Evolutionary conservation across 2,329 filamentous ascomycete species (phyloP).

Genomic region (Neonectria coccinea): DNA sequence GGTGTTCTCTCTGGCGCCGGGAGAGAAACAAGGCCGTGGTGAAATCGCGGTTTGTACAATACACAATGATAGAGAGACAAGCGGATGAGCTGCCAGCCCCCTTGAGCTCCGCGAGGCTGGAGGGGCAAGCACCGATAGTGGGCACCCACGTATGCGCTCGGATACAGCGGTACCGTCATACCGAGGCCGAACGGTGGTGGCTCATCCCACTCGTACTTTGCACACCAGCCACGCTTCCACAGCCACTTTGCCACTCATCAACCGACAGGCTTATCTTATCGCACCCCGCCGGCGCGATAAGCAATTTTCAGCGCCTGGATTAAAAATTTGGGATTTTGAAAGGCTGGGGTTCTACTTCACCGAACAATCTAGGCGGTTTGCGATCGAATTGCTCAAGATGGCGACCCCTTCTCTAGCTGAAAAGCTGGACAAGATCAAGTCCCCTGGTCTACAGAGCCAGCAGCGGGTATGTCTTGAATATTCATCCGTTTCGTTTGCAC

Average conservation of each 20-base stretch:
- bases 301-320: slow-evolving; percentile 40
- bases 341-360: slow-evolving; percentile 40
- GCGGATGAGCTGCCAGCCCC: slow-evolving; percentile 39
- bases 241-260: slow-evolving; percentile 12
- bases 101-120: slow-evolving; percentile 45
- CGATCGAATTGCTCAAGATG: slow-evolving; percentile 56
- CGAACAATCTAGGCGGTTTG: slow-evolving; percentile 45
- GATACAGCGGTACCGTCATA: slow-evolving; percentile 49
- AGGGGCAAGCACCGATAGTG: slow-evolving; percentile 44
- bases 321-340: slow-evolving; percentile 47
- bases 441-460: slow-evolving; percentile 94
- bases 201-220: slow-evolving; percentile 5
- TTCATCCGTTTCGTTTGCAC: slow-evolving; percentile 15
- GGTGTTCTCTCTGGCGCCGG: slow-evolving; percentile 55
- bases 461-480: slow-evolving; percentile 76
- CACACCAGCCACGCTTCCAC: slow-evolving; percentile 19
- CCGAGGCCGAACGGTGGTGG: slow-evolving; percentile 37
- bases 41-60: slow-evolving; percentile 36
- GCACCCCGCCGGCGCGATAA: slow-evolving; percentile 46
- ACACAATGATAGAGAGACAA: slow-evolving; percentile 18
- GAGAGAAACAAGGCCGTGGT: slow-evolving; percentile 39
- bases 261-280: slow-evolving; percentile 39
- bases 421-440: slow-evolving; percentile 97
- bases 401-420: slow-evolving; percentile 73
- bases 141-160: slow-evolving; percentile 41